Base-by-base conservation (phyloP, 768 basidiomycete genomes). In the Candolleomyces aberdarensis region DNA sequence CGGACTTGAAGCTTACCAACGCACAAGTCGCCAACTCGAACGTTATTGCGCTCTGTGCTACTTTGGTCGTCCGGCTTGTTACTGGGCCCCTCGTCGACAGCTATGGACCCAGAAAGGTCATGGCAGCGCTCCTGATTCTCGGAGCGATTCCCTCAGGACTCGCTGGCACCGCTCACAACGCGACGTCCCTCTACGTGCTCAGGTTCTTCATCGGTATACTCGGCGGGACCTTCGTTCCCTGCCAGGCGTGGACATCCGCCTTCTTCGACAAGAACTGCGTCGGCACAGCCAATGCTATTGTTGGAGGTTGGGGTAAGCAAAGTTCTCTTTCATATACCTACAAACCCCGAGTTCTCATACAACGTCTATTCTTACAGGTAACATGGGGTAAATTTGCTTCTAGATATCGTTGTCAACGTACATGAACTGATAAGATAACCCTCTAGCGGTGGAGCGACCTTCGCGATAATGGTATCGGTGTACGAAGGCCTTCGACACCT, bases 181-280 rank as follows among this genome's bases (percentile, higher is more conserved):
- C 77, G 1, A 22, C 36, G 19, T 63, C 63, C 0, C 74, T 85
- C 0, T 80, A 81, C 57, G 64, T 70, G 3, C 46, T 84, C 39
- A 77, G 86, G 0, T 85, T 85, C 67, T 84, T 86, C 67, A 84
- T 85, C 52, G 83, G 85, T 11, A 81, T 86, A 49, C 74, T 85
- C 2, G 86, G 86, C 7, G 85, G 73, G 0, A 83, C 84, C 0
- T 87, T 88, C 60, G 83, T 87, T 1, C 78, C 85, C 4, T 85
- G 84, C 62, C 81, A 85, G 57, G 80, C 81, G 3, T 85, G 86
- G 83, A 84, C 85, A 9, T 84, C 86, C 0, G 72, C 71, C 3
- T 86, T 87, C 70, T 87, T 83, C 67, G 83, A 85, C 68, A 85
- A 80, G 58, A 73, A 69, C 39, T 67, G 71, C 20, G 72, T 76